Evolutionary conservation across 2,329 filamentous ascomycete genomes (phyloP), one percentile per base, ranked within the genome.

Genomic region (Fusarium musae): DNA sequence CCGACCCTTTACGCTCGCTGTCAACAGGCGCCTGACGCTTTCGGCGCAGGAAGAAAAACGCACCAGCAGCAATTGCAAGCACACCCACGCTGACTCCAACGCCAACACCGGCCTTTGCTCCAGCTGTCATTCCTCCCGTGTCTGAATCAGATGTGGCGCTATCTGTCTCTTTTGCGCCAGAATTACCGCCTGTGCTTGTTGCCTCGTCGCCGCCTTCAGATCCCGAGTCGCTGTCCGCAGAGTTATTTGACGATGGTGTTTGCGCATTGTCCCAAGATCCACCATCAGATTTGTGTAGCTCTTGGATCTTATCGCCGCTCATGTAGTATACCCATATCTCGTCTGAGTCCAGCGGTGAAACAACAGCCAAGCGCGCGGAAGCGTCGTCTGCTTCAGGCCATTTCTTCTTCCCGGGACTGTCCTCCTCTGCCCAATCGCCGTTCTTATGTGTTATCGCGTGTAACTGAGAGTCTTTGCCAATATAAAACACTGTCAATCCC

Each of bases 271-370:
- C 40, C 70, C 70, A 73, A 2, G 53, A 49, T 17, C 61, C 57
- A 11, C 37, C 47, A 2, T 28, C 19, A 10, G 70, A 59, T 39
- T 17, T 46, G 13, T 73, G 39, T 16, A 73, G 44, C 50, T 73
- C 53, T 10, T 67, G 26, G 7, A 73, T 58, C 23, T 63, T 50
- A 9, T 60, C 60, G 6, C 66, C 70, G 21, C 63, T 73, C 11
- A 32, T 28, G 6, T 73, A 73, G 42, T 71, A 73, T 30, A 73
- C 32, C 70, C 70, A 73, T 10, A 73, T 15, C 11, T 67, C 28
- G 19, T 70, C 37, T 1, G 70, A 44, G 6, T 63, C 61, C 16
- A 70, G 26, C 1, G 70, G 43, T 9, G 70, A 73, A 16, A 73
- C 54, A 3, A 73, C 43, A 9, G 70, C 70, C 13, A 73, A 30